Evolutionary conservation across 176 grass and related monocot genomes (phyloP), one percentile per base, ranked within the genome.

Genomic region (Hsuehochloa calcarea): DNA sequence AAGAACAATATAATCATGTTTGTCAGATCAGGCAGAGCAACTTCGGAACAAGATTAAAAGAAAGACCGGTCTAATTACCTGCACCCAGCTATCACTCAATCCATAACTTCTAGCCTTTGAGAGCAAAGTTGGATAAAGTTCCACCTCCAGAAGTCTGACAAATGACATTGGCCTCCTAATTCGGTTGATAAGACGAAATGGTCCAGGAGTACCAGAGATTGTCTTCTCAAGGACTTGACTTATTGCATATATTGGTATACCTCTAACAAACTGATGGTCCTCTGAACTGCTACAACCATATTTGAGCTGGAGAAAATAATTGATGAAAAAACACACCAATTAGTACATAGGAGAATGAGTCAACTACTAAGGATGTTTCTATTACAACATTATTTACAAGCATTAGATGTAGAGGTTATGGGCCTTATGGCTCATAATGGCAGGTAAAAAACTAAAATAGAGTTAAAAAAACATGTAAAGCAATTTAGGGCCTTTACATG

Each of bases 191-290:
- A 99, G 83, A 27, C 92, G 88, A 89, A 90, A 86, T 63, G 91
- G 89, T 17, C 90, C 93, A 38, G 77, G 64, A 79, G 78, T 87
- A 63, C 86, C 84, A 64, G 68, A 85, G 69, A 92, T 86, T 85
- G 96, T 96, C 79, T 94, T 99, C 82, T 96, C 90, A 85, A 96
- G 91, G 65, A 99, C 93, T 88, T 94, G 88, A 83, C 90, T 99
- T 61, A 99, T 94, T 77, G 93, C 93, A 86, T 92, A 99, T 83
- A 94, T 99, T 8, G 97, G 97, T 85, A 99, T 96, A 51, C 97
- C 97, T 94, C 97, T 92, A 83, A 99, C 93, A 89, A 99, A 99
- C 20, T 99, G 97, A 91, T 99, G 97, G 52, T 99, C 97, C 86
- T 99, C 97, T 62, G 91, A 94, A 52, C 74, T 94, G 76, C 93